Evolutionary conservation across 306 rosid species (phyloP).

Genomic region (Phaseolus lunatus): DNA sequence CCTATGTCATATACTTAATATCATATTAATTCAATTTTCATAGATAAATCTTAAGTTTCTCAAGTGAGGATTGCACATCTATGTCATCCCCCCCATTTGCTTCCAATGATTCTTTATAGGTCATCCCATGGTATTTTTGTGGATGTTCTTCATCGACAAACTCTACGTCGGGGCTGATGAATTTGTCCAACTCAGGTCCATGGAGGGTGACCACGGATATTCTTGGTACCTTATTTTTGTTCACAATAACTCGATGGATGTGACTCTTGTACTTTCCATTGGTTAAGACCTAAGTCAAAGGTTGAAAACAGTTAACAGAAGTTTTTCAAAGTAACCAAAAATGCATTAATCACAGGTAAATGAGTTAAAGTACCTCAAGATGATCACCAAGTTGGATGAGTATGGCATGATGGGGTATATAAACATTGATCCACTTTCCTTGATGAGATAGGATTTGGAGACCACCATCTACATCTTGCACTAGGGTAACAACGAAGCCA

Average conservation of each 20-base stretch:
- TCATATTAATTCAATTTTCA: not conserved
- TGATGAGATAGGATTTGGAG: slow-evolving; percentile 58
- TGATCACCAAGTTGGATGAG: slow-evolving; percentile 68
- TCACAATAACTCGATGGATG: slow-evolving; percentile 63
- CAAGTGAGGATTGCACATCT: slow-evolving; percentile 47
- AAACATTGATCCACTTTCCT: slow-evolving; percentile 57
- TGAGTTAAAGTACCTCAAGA: slow-evolving; percentile 52
- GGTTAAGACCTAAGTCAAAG: slow-evolving; percentile 54
- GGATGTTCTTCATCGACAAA: slow-evolving; percentile 59
- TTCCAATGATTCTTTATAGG: slow-evolving; percentile 59
- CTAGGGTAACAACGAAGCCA: slow-evolving; percentile 58
- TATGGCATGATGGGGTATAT: slow-evolving; percentile 60
- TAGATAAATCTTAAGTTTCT: slow-evolving; percentile 3
- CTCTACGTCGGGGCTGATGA: slow-evolving; percentile 50
- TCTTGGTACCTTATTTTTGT: slow-evolving; percentile 57
- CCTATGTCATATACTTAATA: too few relatives aligned
- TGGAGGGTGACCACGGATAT: slow-evolving; percentile 61
- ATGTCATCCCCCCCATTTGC: slow-evolving; percentile 48
- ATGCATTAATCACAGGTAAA: not conserved
- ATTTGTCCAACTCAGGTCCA: slow-evolving; percentile 59
- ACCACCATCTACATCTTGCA: slow-evolving; percentile 66
- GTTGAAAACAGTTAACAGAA: not conserved
- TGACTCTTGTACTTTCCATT: slow-evolving; percentile 72
- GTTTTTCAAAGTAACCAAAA: not conserved
- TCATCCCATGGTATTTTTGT: slow-evolving; percentile 47